These are phyloP conservation scores for Orbilia javanica DNA, from an alignment of 2,329 filamentous ascomycete genomes.

Conservation along the genomic window DNA sequence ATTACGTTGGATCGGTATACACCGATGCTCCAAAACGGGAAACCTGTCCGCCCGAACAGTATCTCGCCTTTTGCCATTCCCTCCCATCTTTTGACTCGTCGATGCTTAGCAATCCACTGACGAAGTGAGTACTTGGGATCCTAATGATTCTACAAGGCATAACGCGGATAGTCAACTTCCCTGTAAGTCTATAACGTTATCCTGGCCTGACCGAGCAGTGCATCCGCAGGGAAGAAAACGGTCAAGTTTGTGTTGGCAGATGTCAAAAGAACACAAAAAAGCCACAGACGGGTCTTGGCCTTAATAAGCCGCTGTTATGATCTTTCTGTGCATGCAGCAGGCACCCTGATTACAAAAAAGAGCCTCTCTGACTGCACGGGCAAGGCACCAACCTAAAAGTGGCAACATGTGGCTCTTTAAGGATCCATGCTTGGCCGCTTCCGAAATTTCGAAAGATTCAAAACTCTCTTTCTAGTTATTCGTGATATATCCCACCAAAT, in stretches of 20 bases:
- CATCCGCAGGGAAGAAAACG: neutral
- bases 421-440: conserved; percentile 15
- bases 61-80: neutral
- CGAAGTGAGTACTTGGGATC: conserved; percentile 3
- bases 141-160: conserved; percentile 23
- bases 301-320: conserved; percentile 34
- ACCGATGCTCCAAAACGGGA: neutral
- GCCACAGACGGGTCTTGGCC: conserved; percentile 11
- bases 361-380: conserved; percentile 24
- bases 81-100: neutral
- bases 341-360: conserved; percentile 46
- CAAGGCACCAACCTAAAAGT: conserved; percentile 40
- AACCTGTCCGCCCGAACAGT: neutral
- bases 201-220: conserved; percentile 6
- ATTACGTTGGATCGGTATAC: conserved; percentile 8
- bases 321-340: neutral
- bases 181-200: conserved; percentile 53
- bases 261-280: conserved; percentile 32
- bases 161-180: conserved; percentile 28
- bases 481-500: neutral
- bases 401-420: conserved; percentile 20
- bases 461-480: neutral
- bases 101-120: conserved; percentile 7
- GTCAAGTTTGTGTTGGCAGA: conserved; percentile 35
- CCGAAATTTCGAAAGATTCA: neutral